Evolutionary conservation across 768 basidiomycete species (phyloP).

Genomic region (Psilocybe cyanescens): DNA sequence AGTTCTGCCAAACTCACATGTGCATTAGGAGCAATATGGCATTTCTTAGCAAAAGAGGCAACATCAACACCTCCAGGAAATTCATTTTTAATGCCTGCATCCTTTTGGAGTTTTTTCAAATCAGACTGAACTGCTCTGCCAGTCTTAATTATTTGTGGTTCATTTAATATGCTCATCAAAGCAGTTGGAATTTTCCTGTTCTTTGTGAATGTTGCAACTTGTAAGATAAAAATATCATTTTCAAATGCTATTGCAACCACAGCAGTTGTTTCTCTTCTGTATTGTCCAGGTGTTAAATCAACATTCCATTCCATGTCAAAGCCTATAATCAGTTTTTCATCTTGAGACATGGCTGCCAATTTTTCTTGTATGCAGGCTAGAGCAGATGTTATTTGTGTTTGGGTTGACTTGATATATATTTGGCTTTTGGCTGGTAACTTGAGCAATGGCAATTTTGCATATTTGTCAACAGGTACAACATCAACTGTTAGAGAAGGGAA

Average conservation of each 20-base stretch:
- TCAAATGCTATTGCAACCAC: conserved; percentile 20
- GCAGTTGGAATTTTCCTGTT: no score
- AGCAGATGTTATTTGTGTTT: conserved; percentile 19
- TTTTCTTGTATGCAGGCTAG: conserved; percentile 6
- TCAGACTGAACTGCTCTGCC: conserved; percentile 26
- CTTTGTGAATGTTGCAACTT: conserved; percentile 17
- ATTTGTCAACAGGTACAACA: conserved; percentile 26
- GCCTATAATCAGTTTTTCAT: conserved; percentile 11
- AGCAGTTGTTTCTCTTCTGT: conserved; percentile 7
- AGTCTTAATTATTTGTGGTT: conserved; percentile 21
- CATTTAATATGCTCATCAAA: no score
- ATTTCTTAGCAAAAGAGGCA: background rate
- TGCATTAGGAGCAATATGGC: no score
- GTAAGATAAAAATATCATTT: conserved; percentile 19
- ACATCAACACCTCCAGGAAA: conserved; percentile 23
- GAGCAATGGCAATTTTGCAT: conserved; percentile 22
- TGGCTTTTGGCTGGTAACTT: conserved; percentile 2
- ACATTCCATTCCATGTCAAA: conserved; percentile 26
- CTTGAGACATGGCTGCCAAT: background rate
- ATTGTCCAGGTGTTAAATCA: background rate
- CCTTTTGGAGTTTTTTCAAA: conserved; percentile 21
- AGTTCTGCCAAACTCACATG: no score
- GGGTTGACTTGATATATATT: conserved; percentile 12
- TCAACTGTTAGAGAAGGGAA: conserved; percentile 22
- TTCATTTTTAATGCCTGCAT: conserved; percentile 1